Conservation (phyloP, 148 eudicot species). For the Fagopyrum homotropicum region DNA sequence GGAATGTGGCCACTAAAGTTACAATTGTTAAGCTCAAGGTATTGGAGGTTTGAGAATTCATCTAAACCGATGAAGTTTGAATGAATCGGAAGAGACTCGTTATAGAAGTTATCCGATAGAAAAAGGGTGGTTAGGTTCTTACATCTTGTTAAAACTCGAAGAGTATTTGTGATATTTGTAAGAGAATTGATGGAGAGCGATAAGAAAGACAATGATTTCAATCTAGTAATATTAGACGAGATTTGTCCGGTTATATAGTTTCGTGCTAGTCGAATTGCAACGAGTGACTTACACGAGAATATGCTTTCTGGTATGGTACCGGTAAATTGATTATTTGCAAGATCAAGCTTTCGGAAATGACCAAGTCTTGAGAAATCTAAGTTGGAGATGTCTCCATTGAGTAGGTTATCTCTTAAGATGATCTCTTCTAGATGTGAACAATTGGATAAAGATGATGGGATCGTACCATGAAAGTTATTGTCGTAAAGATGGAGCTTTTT, state of each 20-base stretch:
- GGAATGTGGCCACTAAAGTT: conserved; percentile 52
- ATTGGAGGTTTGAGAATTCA: conserved; percentile 47
- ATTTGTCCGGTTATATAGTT: conserved; percentile 51
- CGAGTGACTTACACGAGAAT: conserved; percentile 58
- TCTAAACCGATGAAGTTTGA: conserved; percentile 23
- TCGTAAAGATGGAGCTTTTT: conserved; percentile 55
- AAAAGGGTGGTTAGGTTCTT: conserved; percentile 54
- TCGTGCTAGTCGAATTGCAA: conserved; percentile 59
- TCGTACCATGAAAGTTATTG: conserved; percentile 49
- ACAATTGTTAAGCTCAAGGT: conserved; percentile 68
- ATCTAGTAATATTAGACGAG: conserved; percentile 31
- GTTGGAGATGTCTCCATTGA: conserved; percentile 55
- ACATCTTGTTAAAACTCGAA: conserved; percentile 41
- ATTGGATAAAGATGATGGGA: conserved; percentile 57
- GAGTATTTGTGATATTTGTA: conserved; percentile 51
- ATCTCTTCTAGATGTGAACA: conserved; percentile 53
- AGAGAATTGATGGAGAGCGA: conserved; percentile 62
- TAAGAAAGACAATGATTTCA: conserved; percentile 62
- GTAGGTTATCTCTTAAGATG: conserved; percentile 58
- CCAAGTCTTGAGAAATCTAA: conserved; percentile 59
- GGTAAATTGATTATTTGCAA: conserved; percentile 52
- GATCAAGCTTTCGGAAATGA: conserved; percentile 50
- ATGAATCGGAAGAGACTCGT: conserved; percentile 47
- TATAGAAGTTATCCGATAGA: conserved; percentile 44
- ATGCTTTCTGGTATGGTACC: conserved; percentile 62